phyloP scores from a whole-genome alignment of 2,329 filamentous ascomycete species.

The Trichoderma endophyticum region DNA sequence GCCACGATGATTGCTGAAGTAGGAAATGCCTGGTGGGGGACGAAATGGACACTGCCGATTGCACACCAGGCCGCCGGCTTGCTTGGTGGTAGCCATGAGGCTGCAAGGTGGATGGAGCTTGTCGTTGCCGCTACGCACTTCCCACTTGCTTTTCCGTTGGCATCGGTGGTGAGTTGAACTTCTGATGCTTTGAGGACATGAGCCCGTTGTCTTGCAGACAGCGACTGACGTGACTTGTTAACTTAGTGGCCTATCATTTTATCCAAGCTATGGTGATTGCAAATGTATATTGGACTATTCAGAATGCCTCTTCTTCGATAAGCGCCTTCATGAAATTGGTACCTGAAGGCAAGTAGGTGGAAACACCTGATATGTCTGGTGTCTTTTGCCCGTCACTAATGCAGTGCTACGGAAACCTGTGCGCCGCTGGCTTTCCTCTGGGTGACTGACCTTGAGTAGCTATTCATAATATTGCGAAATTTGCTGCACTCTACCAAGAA shows the following conservation, averaged over 20 bases:
- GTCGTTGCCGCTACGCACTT: neutral
- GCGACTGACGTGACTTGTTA: neutral
- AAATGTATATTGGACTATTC: no score
- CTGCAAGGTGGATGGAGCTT: conserved; percentile 13
- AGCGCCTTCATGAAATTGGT: neutral
- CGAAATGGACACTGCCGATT: neutral
- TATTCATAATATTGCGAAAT: neutral
- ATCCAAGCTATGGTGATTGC: neutral
- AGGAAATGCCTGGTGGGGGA: conserved; percentile 19
- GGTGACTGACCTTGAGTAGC: neutral
- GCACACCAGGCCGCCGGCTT: conserved; percentile 9
- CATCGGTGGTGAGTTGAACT: neutral
- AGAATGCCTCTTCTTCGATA: neutral
- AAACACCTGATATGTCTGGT: neutral
- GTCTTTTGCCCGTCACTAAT: neutral
- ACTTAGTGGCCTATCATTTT: neutral
- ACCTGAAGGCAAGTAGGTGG: neutral
- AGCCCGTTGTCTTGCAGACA: neutral
- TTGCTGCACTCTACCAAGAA: neutral
- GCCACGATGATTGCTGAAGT: conserved; percentile 13
- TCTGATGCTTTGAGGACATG: neutral
- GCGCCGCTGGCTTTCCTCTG: neutral
- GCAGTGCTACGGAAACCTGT: neutral
- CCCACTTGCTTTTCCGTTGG: neutral
- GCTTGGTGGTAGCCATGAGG: neutral